These are phyloP conservation scores for Penicillium corylophilum DNA, from an alignment of 2,329 filamentous ascomycete species.

Conservation along the genomic window DNA sequence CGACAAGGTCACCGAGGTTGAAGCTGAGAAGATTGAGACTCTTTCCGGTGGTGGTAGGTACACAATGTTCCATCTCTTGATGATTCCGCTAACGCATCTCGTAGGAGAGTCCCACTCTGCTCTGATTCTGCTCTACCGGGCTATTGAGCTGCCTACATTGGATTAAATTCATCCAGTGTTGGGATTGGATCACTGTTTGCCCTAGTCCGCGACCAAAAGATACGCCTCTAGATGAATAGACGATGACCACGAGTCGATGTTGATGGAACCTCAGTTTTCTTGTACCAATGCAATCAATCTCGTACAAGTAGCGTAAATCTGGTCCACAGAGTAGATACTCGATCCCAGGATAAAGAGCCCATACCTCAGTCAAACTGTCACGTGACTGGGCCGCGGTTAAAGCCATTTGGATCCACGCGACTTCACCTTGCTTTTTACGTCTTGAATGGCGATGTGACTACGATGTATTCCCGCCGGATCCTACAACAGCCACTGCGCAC, in stretches of 20 bases:
- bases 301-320: background rate
- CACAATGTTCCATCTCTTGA: constrained; percentile 5
- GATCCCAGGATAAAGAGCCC: background rate
- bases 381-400: constrained; percentile 8
- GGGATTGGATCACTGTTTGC: background rate
- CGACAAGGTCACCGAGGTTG: constrained; percentile 91
- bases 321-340: background rate
- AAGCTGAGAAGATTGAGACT: constrained; percentile 84
- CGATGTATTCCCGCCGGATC: constrained; percentile 28
- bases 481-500: constrained; percentile 23
- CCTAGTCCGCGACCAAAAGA: constrained; percentile 6
- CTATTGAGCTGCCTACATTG: constrained; percentile 48
- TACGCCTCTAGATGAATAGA: constrained; percentile 26
- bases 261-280: background rate
- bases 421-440: background rate
- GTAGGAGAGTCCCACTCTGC: constrained; percentile 52
- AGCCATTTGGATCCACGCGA: background rate
- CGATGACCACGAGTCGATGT: constrained; percentile 22
- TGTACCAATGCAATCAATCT: too few relatives aligned
- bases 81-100: constrained; percentile 16
- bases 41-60: constrained; percentile 78
- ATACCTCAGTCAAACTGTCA: background rate
- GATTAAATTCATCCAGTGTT: constrained; percentile 25
- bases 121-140: constrained; percentile 51
- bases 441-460: constrained; percentile 25